Evolutionary conservation across 305 asterid genomes (phyloP).

Genomic region (Solanum chacoense): DNA sequence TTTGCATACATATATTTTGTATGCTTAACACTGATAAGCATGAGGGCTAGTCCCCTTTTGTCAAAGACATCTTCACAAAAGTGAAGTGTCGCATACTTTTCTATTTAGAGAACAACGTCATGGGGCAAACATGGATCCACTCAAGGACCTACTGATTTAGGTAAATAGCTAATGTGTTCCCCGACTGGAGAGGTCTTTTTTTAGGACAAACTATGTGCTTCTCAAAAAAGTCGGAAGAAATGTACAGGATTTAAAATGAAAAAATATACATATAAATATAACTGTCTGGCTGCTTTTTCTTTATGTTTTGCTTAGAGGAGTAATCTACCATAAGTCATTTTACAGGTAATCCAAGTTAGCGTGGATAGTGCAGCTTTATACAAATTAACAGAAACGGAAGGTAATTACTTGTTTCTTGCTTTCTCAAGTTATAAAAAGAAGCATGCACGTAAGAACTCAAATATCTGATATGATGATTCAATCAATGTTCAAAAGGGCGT

Average conservation of each 20-base stretch:
- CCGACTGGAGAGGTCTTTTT: neutral
- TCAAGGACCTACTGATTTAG: conserved; percentile 2
- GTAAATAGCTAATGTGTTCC: neutral
- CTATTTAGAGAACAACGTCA: conserved; percentile 5
- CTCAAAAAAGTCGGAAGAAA: neutral
- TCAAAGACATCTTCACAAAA: neutral
- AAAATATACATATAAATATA: neutral
- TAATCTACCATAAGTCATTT: neutral
- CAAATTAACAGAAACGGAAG: neutral
- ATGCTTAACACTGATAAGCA: neutral
- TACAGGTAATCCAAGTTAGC: neutral
- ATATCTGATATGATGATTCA: neutral
- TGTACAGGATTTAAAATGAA: neutral
- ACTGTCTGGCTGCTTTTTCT: neutral
- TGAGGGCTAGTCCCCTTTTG: neutral
- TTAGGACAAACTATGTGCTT: neutral
- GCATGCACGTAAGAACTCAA: neutral
- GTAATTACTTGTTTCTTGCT: neutral
- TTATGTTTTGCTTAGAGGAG: neutral
- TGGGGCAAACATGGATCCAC: neutral
- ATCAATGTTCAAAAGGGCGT: neutral
- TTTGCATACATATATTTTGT: neutral
- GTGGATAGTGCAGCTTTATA: neutral
- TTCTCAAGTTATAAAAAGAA: neutral
- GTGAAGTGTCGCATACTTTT: neutral